A percentile compares a stretch with the other conserved stretches of the same genome.
Conservation (phyloP, 768 basidiomycete genomes). For the Macrolepiota fuliginosa region DNA sequence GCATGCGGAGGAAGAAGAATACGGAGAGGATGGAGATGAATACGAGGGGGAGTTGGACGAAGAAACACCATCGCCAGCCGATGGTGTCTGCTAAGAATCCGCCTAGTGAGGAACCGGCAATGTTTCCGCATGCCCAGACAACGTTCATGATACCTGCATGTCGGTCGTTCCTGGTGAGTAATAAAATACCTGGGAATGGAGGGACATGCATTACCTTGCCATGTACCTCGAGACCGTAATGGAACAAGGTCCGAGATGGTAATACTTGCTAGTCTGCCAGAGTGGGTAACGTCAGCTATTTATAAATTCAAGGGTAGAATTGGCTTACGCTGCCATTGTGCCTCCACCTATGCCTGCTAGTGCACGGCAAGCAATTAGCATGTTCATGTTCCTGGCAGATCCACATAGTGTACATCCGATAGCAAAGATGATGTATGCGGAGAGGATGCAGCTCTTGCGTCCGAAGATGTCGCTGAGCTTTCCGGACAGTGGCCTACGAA, state of each 20-base stretch:
- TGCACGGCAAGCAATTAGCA: slow-evolving; percentile 52
- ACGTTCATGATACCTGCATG: slow-evolving; percentile 54
- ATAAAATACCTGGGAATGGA: no score
- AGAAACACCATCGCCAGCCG: slow-evolving; percentile 71
- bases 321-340: slow-evolving; percentile 62
- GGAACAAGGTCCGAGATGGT: slow-evolving; percentile 67
- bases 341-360: slow-evolving; percentile 61
- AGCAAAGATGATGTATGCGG: slow-evolving; percentile 52
- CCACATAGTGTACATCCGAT: slow-evolving; percentile 55
- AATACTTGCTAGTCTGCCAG: slow-evolving; percentile 56
- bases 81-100: slow-evolving; percentile 61
- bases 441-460: slow-evolving; percentile 53
- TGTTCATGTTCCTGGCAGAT: slow-evolving; percentile 48
- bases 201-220: slow-evolving; percentile 70
- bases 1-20: slow-evolving; percentile 36
- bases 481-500: slow-evolving; percentile 56
- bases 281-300: background rate
- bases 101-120: slow-evolving; percentile 60
- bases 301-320: no score
- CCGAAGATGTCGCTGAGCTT: slow-evolving; percentile 69
- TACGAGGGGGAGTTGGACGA: slow-evolving; percentile 57
- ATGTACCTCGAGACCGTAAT: slow-evolving; percentile 61
- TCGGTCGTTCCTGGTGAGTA: background rate
- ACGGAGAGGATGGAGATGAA: slow-evolving; percentile 54
- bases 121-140: slow-evolving; percentile 55